Conservation (phyloP, 306 rosid species). For the Delonix regia region DNA sequence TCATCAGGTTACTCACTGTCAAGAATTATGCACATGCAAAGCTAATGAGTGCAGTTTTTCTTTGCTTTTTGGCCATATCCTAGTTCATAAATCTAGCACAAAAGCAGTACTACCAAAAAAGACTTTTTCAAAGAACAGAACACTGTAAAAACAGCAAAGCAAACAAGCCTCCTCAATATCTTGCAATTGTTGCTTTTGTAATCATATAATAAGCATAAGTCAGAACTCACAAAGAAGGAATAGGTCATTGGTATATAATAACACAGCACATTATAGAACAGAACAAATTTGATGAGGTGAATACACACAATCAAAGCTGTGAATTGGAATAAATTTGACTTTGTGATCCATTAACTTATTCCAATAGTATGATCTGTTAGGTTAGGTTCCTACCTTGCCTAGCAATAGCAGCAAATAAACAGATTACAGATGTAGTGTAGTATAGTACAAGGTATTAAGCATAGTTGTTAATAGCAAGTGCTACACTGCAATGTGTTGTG, state of each 20-base stretch:
- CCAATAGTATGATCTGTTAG: background rate
- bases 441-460: background rate
- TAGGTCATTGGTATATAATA: background rate
- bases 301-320: background rate
- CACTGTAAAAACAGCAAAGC: background rate
- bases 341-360: background rate
- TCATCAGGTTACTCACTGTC: slow-evolving; percentile 2
- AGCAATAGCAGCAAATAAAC: slow-evolving; percentile 10
- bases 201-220: background rate
- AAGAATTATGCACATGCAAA: slow-evolving; percentile 6
- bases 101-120: background rate
- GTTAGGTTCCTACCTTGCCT: background rate
- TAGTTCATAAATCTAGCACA: background rate
- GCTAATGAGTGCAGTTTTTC: background rate
- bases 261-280: background rate
- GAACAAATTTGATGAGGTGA: background rate
- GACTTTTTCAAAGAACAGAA: background rate
- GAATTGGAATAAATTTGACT: background rate
- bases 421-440: background rate
- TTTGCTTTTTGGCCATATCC: background rate
- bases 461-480: background rate
- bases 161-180: background rate
- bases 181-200: background rate
- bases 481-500: no score
- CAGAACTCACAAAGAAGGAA: background rate